Conservation (phyloP, 805 yeast genomes). For the Maudiozyma saulgeensis region DNA sequence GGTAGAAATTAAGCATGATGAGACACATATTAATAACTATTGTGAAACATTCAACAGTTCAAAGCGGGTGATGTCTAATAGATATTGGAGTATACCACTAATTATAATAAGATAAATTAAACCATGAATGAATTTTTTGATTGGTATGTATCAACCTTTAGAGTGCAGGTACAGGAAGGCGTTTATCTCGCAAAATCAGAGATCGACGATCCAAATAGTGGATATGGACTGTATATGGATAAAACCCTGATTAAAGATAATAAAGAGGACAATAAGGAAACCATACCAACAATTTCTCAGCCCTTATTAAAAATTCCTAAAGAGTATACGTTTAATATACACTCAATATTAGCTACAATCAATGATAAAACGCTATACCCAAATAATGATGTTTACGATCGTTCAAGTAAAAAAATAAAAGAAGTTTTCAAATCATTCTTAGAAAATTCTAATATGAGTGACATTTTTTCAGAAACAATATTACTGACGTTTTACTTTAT, state of each 20-base stretch:
- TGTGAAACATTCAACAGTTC: too few relatives aligned
- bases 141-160: background rate
- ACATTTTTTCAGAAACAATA: slow-evolving; percentile 16
- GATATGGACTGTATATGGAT: slow-evolving; percentile 15
- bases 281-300: too few relatives aligned
- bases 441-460: slow-evolving; percentile 6
- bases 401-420: slow-evolving; percentile 22
- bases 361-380: slow-evolving; percentile 16
- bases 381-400: slow-evolving; percentile 17
- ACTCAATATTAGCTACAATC: slow-evolving; percentile 14
- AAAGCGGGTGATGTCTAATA: too few relatives aligned
- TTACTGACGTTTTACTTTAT: slow-evolving; percentile 16
- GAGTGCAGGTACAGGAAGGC: background rate
- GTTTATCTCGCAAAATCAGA: background rate
- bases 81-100: too few relatives aligned
- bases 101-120: too few relatives aligned
- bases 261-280: too few relatives aligned
- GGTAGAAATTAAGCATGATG: too few relatives aligned
- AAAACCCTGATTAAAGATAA: background rate
- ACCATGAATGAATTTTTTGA: background rate
- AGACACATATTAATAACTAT: too few relatives aligned
- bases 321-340: slow-evolving; percentile 26
- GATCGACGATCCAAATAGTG: slow-evolving; percentile 26
- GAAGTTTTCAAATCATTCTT: slow-evolving; percentile 22
- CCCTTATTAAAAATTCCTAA: slow-evolving; percentile 35